phyloP scores from a whole-genome alignment of 2,329 filamentous ascomycete species.

The Hypoxylon rubiginosum region DNA sequence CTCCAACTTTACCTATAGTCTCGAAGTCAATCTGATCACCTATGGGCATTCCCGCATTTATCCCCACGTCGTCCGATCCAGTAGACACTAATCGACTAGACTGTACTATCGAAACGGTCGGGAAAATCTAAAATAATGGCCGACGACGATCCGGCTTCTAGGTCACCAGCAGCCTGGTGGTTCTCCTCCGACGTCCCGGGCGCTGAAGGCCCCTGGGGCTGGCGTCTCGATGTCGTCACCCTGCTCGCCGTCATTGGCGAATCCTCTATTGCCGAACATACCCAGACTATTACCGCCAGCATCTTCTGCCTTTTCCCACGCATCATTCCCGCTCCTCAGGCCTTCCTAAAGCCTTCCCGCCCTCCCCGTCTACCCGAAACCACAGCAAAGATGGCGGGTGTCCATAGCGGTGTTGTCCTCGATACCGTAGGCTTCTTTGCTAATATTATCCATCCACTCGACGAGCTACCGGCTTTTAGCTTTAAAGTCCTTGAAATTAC shows the following conservation, averaged over 20 bases:
- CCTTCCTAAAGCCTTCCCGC: slow-evolving; percentile 68
- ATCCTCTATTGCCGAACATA: slow-evolving; percentile 68
- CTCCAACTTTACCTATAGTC: slow-evolving; percentile 16
- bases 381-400: slow-evolving; percentile 68
- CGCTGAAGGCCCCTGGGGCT: slow-evolving; percentile 56
- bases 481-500: slow-evolving; percentile 65
- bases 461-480: slow-evolving; percentile 61
- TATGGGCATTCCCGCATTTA: slow-evolving; percentile 19
- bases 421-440: slow-evolving; percentile 72
- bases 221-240: slow-evolving; percentile 72
- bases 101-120: neutral
- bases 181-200: slow-evolving; percentile 54
- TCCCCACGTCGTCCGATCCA: slow-evolving; percentile 28
- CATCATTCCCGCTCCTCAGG: slow-evolving; percentile 73
- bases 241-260: slow-evolving; percentile 74
- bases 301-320: slow-evolving; percentile 70
- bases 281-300: slow-evolving; percentile 71
- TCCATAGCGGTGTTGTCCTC: slow-evolving; percentile 68
- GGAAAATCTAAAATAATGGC: slow-evolving; percentile 38
- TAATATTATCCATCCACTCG: slow-evolving; percentile 70
- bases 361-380: slow-evolving; percentile 68
- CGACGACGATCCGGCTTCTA: slow-evolving; percentile 28
- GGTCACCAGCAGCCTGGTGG: slow-evolving; percentile 31
- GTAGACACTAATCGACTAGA: slow-evolving; percentile 11
- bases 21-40: slow-evolving; percentile 32